Conservation (phyloP, 2,329 filamentous ascomycete genomes). For the Lachnellula willkommii region DNA sequence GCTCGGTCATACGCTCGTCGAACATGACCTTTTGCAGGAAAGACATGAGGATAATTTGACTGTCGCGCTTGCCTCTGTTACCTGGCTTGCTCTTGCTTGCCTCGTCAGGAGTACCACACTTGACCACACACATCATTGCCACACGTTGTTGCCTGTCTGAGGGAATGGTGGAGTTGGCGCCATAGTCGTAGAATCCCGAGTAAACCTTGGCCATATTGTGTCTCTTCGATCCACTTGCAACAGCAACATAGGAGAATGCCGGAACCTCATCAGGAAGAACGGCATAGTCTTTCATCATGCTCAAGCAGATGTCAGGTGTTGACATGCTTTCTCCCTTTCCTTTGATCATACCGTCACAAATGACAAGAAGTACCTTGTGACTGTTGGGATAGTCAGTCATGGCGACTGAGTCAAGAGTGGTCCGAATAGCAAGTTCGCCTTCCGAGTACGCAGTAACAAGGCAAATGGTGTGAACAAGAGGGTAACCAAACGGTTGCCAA, state of each 20-base stretch:
- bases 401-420: conserved; percentile 90
- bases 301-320: conserved; percentile 82
- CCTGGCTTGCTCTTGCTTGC: conserved; percentile 77
- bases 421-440: conserved; percentile 85
- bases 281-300: conserved; percentile 92
- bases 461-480: conserved; percentile 88
- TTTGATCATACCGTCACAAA: conserved; percentile 97
- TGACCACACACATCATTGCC: conserved; percentile 94
- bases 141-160: conserved; percentile 89
- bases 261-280: conserved; percentile 75
- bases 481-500: conserved; percentile 96
- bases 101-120: conserved; percentile 91
- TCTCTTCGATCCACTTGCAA: conserved; percentile 89
- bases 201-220: conserved; percentile 99
- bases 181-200: conserved; percentile 97
- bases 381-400: conserved; percentile 99
- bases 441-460: conserved; percentile 96
- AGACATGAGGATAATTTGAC: conserved; percentile 98
- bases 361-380: conserved; percentile 92
- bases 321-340: conserved; percentile 81
- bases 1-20: conserved; percentile 98
- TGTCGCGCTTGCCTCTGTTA: conserved; percentile 97
- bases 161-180: conserved; percentile 71
- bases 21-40: conserved; percentile 99
- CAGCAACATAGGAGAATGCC: conserved; percentile 92